Evolutionary conservation across 345 rosid genomes (phyloP).

Genomic region (Conringia planisiliqua): DNA sequence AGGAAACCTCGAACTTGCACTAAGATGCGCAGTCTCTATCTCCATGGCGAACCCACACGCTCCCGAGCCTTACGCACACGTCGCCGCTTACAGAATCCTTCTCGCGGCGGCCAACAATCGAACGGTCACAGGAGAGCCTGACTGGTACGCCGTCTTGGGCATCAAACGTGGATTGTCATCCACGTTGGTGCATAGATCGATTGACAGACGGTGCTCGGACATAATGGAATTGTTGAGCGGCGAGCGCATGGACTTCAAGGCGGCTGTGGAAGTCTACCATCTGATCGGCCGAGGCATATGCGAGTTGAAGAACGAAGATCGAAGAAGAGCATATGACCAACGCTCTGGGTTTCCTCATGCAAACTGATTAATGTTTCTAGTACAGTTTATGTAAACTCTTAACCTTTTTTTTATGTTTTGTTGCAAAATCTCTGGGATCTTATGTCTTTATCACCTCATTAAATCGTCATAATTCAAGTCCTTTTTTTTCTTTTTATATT

Average conservation of each 20-base stretch:
- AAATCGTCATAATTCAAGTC: too few species aligned
- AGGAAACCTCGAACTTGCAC: slow-evolving; percentile 8
- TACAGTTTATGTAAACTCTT: neutral
- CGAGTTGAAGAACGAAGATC: neutral
- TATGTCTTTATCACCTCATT: too few species aligned
- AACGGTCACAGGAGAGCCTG: slow-evolving; percentile 15
- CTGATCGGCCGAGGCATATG: neutral
- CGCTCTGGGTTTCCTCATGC: slow-evolving; percentile 7
- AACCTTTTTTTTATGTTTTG: too few species aligned
- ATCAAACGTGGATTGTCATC: neutral
- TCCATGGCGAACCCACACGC: slow-evolving; percentile 1
- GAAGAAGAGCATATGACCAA: slow-evolving; percentile 9
- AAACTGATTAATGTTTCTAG: neutral
- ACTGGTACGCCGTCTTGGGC: slow-evolving; percentile 13
- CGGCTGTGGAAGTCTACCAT: neutral
- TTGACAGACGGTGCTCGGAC: neutral
- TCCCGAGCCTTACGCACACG: slow-evolving; percentile 21
- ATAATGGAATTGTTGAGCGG: neutral
- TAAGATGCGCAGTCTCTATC: slow-evolving; percentile 8
- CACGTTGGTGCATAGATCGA: neutral
- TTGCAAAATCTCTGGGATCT: too few species aligned
- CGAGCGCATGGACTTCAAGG: neutral
- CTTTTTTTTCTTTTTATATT: too few species aligned
- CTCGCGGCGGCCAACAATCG: slow-evolving; percentile 2
- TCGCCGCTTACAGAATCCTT: slow-evolving; percentile 19